phyloP scores from a whole-genome alignment of 805 yeast species.

The Candida takata region DNA sequence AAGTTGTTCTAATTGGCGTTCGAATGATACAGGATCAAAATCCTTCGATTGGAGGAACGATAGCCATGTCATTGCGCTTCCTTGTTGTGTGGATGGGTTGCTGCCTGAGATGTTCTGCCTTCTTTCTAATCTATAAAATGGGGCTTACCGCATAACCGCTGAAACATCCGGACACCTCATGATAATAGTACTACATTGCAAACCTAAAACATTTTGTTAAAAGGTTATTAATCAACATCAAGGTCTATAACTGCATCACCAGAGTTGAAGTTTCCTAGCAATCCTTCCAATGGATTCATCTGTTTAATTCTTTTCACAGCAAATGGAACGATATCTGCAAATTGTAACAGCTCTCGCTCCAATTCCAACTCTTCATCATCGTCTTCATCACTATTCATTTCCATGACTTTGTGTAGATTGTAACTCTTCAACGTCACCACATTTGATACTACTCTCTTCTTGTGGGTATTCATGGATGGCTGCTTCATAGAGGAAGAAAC shows the following conservation, averaged over 20 bases:
- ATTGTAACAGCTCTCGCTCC: conserved; percentile 4
- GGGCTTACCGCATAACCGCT: no score
- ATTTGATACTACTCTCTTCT: conserved; percentile 13
- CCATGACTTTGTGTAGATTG: not conserved
- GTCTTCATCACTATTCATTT: conserved; percentile 8
- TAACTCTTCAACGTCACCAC: conserved; percentile 12
- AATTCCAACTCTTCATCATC: conserved; percentile 1
- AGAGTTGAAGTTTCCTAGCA: not conserved
- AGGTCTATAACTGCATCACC: conserved; percentile 3
- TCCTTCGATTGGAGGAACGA: conserved; percentile 23
- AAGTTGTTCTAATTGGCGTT: conserved; percentile 33
- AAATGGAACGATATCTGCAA: conserved; percentile 2
- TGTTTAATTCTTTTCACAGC: not conserved
- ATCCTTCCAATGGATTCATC: conserved; percentile 4
- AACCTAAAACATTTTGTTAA: no score
- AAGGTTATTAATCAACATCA: conserved; percentile 3
- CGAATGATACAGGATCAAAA: conserved; percentile 39
- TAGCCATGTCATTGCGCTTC: conserved; percentile 16
- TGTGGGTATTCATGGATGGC: not conserved
- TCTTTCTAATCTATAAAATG: no score
- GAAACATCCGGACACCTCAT: no score
- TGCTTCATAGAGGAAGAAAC: conserved; percentile 8
- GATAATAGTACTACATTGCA: no score
- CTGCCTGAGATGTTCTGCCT: not conserved
- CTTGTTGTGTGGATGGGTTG: not conserved